These are phyloP conservation scores for Exophiala sp. DNA, from an alignment of 2,329 filamentous ascomycete species.

Conservation along the genomic window DNA sequence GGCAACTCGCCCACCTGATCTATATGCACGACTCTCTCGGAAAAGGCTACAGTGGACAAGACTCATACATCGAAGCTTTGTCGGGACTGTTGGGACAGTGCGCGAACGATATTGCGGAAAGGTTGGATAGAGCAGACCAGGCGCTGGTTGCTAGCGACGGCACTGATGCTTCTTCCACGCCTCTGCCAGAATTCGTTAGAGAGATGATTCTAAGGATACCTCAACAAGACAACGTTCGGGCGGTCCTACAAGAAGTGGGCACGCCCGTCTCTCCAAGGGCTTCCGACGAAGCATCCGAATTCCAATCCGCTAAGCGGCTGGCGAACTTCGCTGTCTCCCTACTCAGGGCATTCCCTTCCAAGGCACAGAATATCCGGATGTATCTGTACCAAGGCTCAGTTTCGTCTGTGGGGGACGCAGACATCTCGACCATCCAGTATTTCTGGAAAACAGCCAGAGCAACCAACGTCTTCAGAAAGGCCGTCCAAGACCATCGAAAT, in stretches of 20 bases:
- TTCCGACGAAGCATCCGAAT: conserved; percentile 32
- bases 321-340: conserved; percentile 83
- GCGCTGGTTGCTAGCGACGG: conserved; percentile 25
- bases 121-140: conserved; percentile 39
- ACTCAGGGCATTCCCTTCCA: conserved; percentile 73
- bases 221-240: conserved; percentile 29
- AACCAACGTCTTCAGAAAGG: conserved; percentile 53
- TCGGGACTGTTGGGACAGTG: conserved; percentile 53
- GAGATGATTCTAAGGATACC: conserved; percentile 58
- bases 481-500: conserved; percentile 52
- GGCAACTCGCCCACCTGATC: conserved; percentile 56
- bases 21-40: conserved; percentile 46
- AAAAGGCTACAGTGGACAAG: conserved; percentile 36
- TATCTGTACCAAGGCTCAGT: conserved; percentile 74
- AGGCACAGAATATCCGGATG: conserved; percentile 87
- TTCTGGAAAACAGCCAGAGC: conserved; percentile 67
- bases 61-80: conserved; percentile 50
- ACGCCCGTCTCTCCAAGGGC: conserved; percentile 27
- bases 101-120: conserved; percentile 49
- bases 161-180: conserved; percentile 31
- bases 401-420: conserved; percentile 28
- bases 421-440: conserved; percentile 67
- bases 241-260: conserved; percentile 16
- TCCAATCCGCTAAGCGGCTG: conserved; percentile 62
- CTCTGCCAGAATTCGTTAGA: conserved; percentile 52